Base-by-base conservation (phyloP, 2,329 filamentous ascomycete species). In the Chaetomium globosum region DNA sequence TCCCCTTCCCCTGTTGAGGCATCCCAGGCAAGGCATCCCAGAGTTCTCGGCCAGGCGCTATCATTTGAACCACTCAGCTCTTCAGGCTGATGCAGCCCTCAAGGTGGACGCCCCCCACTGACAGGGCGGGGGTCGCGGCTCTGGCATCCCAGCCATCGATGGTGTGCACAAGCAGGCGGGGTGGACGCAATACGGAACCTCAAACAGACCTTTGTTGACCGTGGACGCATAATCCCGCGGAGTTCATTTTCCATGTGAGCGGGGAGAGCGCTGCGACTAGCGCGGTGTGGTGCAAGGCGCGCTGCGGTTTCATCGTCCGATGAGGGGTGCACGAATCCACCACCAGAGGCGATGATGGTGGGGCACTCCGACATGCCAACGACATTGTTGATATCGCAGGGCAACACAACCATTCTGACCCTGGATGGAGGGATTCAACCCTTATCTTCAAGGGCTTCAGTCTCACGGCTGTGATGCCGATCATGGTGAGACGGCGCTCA, bases 311-410 rank as follows among this genome's bases (percentile, higher is more conserved):
- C 48, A 51, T 51, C 51, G 13, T 16, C n/a, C 30, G 23, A 26
- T 26, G 21, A n/a, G 21, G 48, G 58, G 58, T 30, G 33, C 28
- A 21, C 19, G 33, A 36, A 12, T 36, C 33, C 30, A 26, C 12
- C 33, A 46, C 12, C 51, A 19, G 60, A 52, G 36, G 52, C 26
- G 23, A 43, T 28, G 31, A n/a, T 28, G 52, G 33, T 39, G 58
- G 49, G 59, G 46, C 57, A 48, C 12, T 26, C 16, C 39, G 21
- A 39, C 9, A 31, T 23, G 5, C 16, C 23, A 33, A 28, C 59
- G 21, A 13, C 10, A 13, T 53, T 48, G 56, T 59, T 36, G 55
- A 59, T 51, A 59, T 64, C 26, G 61, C 36, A 28, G 49, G 28
- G 55, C 49, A 10, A 4, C 2, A 5, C 4, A 43, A 31, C 2